Base-by-base conservation (phyloP, 1,139 yeast genomes). In the Blastobotrys elegans region DNA sequence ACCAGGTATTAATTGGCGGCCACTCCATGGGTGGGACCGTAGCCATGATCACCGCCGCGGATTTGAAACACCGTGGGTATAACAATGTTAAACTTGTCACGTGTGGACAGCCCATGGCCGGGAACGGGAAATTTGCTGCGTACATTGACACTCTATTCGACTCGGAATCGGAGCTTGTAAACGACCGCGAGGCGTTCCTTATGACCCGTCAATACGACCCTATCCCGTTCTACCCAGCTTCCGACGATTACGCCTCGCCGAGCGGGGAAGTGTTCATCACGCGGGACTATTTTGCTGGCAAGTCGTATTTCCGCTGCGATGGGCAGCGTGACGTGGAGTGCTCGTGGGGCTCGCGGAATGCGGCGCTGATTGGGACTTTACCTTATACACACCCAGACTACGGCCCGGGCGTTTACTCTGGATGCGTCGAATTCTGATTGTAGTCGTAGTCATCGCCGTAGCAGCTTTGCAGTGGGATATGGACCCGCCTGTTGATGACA, bases 21-120 rank as follows among this genome's bases (percentile, higher is more conserved):
- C 47, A 44, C 29, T 44, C 47, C 2, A 44, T 44, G 47, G 47
- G 47, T 4, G 47, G 47, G 3, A 10, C 47, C 36, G 47, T 44
- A 17, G 42, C 47, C 8, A 37, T 38, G 38, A 2, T 44, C 2
- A 32, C 43, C 6, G 47, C 47, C 3, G 47, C 47, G 6, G 42
- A 44, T 31, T 20, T 44, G 26, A 44, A 38, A 18, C 27, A 17
- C n/a, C 20, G 16, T 11, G 33, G 37, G 4, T 18, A 29, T 6
- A 4, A 20, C 14, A 18, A 10, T 8, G n/a, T 44, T 3, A 39
- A 14, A 14, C 22, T 39, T 13, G 24, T 44, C 2, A 44, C 43
- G 7, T 31, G 33, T 7, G 47, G 47, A 2, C 47, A 44, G 20
- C 47, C 47, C 4, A 31, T 44, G 43, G 24, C 22, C 4, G 47